Evolutionary conservation across 78 protist species (phyloP).

Genomic region (Capsaspora owczarzaki): DNA sequence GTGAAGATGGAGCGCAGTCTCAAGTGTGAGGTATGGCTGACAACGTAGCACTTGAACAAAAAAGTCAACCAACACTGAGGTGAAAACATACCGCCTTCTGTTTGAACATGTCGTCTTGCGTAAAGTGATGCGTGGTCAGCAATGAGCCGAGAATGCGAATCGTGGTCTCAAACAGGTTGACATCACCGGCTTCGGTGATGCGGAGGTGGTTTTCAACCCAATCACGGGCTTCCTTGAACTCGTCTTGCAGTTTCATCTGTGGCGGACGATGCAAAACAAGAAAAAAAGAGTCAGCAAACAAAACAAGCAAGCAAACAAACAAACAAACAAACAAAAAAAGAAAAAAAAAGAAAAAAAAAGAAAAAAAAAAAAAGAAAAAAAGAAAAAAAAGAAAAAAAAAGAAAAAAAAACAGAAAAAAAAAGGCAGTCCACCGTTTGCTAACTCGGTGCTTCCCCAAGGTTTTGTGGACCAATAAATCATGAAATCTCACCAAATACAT

Average conservation of each 20-base stretch:
- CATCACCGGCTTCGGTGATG: neutral
- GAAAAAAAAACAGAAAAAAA: too few relatives aligned
- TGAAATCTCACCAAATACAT: constrained; percentile 8
- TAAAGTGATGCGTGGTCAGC: constrained; percentile 57
- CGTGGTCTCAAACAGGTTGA: constrained; percentile 67
- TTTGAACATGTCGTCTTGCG: constrained; percentile 47
- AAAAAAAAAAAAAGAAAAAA: too few relatives aligned
- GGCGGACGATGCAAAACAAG: too few relatives aligned
- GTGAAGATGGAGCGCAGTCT: neutral
- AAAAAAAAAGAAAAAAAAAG: too few relatives aligned
- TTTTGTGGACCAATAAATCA: too few relatives aligned
- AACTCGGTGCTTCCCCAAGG: too few relatives aligned
- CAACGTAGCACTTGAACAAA: neutral
- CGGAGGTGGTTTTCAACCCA: constrained; percentile 1
- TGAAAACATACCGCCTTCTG: constrained; percentile 30
- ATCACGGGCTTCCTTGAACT: constrained; percentile 18
- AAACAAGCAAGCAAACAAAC: too few relatives aligned
- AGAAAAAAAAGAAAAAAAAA: too few relatives aligned
- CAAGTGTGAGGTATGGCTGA: neutral
- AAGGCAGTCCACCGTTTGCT: too few relatives aligned
- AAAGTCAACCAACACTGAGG: neutral
- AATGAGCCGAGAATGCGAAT: constrained; percentile 77
- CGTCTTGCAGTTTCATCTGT: constrained; percentile 1
- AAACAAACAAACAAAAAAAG: too few relatives aligned
- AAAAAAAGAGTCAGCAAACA: too few relatives aligned